These are phyloP conservation scores for Lichtheimia ramosa DNA, from an alignment of 371 early-diverging fungal species.

Conservation along the genomic window DNA sequence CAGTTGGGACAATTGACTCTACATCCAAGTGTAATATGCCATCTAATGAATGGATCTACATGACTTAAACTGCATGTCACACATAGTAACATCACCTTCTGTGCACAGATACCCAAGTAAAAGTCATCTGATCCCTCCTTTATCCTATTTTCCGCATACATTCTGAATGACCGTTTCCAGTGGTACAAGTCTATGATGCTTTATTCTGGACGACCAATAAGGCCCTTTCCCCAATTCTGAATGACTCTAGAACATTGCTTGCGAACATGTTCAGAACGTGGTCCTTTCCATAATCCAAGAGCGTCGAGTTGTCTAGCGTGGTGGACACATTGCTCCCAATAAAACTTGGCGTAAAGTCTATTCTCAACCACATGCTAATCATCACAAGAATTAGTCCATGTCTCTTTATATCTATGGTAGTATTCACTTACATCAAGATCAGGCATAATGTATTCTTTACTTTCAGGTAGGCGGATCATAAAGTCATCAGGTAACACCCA, in stretches of 20 bases:
- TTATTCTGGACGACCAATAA: slow-evolving; percentile 39
- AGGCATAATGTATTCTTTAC: slow-evolving; percentile 28
- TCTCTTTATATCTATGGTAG: background rate
- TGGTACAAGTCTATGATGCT: background rate
- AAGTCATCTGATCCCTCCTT: too few species aligned
- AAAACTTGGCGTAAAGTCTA: slow-evolving; percentile 45
- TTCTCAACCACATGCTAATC: slow-evolving; percentile 44
- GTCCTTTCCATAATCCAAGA: slow-evolving; percentile 37
- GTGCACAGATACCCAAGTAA: too few species aligned
- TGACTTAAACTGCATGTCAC: too few species aligned
- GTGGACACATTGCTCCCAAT: slow-evolving; percentile 51
- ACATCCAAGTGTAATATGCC: too few species aligned
- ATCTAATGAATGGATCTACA: too few species aligned
- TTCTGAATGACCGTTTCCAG: too few species aligned
- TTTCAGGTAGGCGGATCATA: slow-evolving; percentile 31
- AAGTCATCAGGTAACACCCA: slow-evolving; percentile 49
- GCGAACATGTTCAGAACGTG: slow-evolving; percentile 37
- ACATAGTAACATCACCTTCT: too few species aligned
- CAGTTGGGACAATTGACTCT: too few species aligned
- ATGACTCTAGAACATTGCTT: slow-evolving; percentile 45
- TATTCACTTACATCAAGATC: slow-evolving; percentile 47
- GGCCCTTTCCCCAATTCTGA: slow-evolving; percentile 50
- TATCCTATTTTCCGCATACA: too few species aligned
- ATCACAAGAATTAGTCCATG: background rate
- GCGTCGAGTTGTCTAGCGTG: slow-evolving; percentile 47